Base-by-base conservation (phyloP, 257 asterid genomes). In the Capsicum rhomboideum region DNA sequence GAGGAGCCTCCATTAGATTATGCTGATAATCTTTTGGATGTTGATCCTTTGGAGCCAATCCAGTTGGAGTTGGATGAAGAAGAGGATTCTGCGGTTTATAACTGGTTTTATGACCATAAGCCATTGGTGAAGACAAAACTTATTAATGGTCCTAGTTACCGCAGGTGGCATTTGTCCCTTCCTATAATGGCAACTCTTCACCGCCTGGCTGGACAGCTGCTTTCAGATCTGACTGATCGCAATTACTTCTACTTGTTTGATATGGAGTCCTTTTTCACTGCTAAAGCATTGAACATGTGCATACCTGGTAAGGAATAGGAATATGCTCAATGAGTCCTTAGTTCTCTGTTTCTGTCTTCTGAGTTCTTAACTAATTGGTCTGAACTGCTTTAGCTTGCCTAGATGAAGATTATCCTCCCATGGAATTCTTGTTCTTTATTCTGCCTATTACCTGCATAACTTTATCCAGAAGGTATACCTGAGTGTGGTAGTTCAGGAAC, bases 121-220 rank as follows among this genome's bases (percentile, higher is more conserved):
- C 99, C 99, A 26, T 92, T 97, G 59, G 99, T 97, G 82, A 95
- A 93, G 84, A 97, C 99, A 14, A 97, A 93, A 88, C 99, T 97
- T 83, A 97, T 97, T 28, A 97, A 97, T 79, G 99, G 99, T 37
- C 98, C 99, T 61, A 97, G 99, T 86, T 97, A 97, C 84, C 92
- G 98, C 81, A 97, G 93, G 88, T 97, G 99, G 99, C 98, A 97
- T 86, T 92, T 97, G 61, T 97, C 99, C 4, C 98, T 95, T 78
- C 99, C 99, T 4, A 97, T 97, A 40, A 97, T 95, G 99, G 99
- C 98, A 1, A 95, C 99, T 0, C 97, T 97, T 71, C 98, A 97
- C 83, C 97, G 99, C 17, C 97, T 97, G 83, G 96, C 99, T 83
- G 99, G 99, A 61, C 99, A 97, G 91, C 90, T 97, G 85, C 98